These are phyloP conservation scores for Hypoxylon sp. DNA, from an alignment of 2,329 filamentous ascomycete species.

Conservation along the genomic window DNA sequence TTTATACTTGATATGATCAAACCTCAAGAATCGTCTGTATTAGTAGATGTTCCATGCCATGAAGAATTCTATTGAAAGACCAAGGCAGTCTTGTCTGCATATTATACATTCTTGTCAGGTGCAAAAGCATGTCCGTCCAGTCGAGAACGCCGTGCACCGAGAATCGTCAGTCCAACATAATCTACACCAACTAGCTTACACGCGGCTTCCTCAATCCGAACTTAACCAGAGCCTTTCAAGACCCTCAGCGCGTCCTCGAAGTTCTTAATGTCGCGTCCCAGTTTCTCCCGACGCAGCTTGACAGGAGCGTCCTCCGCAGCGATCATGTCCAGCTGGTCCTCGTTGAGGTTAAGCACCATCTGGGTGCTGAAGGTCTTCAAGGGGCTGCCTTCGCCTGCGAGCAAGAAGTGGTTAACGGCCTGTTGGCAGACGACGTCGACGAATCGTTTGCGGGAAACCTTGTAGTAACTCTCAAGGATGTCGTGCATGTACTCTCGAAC, in stretches of 20 bases:
- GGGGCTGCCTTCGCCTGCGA: slow-evolving; percentile 63
- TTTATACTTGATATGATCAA: no score
- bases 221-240: slow-evolving; percentile 45
- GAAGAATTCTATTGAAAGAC: background rate
- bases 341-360: slow-evolving; percentile 62
- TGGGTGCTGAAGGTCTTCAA: slow-evolving; percentile 65
- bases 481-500: slow-evolving; percentile 68
- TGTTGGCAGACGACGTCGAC: slow-evolving; percentile 73
- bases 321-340: slow-evolving; percentile 65
- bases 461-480: slow-evolving; percentile 71
- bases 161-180: background rate
- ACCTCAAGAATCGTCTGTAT: no score
- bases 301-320: slow-evolving; percentile 67
- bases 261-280: slow-evolving; percentile 61
- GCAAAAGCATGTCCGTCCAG: background rate
- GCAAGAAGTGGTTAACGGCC: slow-evolving; percentile 65
- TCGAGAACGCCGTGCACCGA: background rate
- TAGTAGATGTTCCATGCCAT: no score
- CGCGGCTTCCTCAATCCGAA: background rate
- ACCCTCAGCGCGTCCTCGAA: slow-evolving; percentile 55
- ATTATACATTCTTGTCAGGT: background rate
- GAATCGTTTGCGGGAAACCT: slow-evolving; percentile 70
- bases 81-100: background rate
- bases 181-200: background rate
- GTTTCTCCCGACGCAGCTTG: slow-evolving; percentile 56